These are phyloP conservation scores for Otatea glauca DNA, from an alignment of 176 grass and related monocot species.

Conservation along the genomic window DNA sequence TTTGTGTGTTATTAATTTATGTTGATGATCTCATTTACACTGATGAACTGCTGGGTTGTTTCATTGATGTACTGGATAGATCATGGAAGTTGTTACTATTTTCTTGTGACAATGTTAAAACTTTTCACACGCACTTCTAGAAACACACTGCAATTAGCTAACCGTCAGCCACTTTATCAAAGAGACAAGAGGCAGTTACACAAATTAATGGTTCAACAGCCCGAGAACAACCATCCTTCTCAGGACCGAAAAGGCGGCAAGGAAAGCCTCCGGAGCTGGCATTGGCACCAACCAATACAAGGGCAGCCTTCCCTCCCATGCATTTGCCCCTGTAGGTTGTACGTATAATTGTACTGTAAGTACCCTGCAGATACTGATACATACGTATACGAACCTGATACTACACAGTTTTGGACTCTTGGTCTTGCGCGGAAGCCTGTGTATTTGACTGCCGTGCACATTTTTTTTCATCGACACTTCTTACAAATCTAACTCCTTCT, in stretches of 20 bases:
- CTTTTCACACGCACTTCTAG: background rate
- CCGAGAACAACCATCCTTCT: slow-evolving; percentile 16
- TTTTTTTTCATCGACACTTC: too few species aligned
- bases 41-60: too few species aligned
- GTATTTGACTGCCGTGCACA: too few species aligned
- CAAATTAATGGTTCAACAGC: slow-evolving; percentile 48
- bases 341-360: background rate
- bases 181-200: background rate
- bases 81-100: background rate
- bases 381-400: background rate
- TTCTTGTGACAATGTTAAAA: background rate
- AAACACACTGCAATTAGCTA: background rate
- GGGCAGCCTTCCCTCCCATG: background rate
- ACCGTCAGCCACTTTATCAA: background rate
- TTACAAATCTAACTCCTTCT: too few species aligned
- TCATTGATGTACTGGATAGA: background rate
- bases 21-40: too few species aligned
- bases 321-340: background rate
- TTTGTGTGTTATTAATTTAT: too few species aligned
- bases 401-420: too few species aligned
- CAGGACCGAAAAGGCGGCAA: background rate
- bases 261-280: slow-evolving; percentile 24
- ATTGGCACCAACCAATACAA: slow-evolving; percentile 44
- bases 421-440: background rate
- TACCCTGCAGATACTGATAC: background rate